phyloP scores from a whole-genome alignment of 805 yeast genomes.

The Hanseniaspora valbyensis region DNA sequence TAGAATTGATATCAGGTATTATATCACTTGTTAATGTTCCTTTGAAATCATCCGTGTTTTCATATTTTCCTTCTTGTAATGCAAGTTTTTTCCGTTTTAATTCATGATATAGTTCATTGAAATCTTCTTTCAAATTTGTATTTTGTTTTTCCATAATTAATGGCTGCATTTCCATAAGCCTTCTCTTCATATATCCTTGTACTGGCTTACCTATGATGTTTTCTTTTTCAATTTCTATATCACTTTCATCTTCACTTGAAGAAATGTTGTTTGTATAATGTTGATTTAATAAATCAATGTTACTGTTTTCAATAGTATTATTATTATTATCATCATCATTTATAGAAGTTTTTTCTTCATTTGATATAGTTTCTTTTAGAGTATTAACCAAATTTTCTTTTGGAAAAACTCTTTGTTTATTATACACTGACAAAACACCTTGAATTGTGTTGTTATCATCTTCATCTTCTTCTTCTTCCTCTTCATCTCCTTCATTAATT shows the following conservation, averaged over 20 bases:
- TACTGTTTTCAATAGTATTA: background rate
- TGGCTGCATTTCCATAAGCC: constrained; percentile 4
- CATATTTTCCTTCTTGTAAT: constrained; percentile 24
- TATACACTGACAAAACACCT: background rate
- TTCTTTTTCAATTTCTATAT: constrained; percentile 26
- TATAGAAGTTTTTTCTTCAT: too few relatives aligned
- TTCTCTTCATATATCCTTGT: constrained; percentile 15
- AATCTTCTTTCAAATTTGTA: background rate
- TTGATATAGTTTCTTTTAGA: constrained; percentile 27
- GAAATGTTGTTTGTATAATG: background rate
- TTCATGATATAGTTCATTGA: constrained; percentile 6
- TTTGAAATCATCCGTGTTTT: background rate
- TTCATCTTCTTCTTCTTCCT: constrained; percentile 20
- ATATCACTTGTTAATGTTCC: constrained; percentile 16
- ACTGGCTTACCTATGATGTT: constrained; percentile 7
- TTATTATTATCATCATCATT: background rate
- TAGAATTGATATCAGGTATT: constrained; percentile 15
- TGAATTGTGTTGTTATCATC: constrained; percentile 14
- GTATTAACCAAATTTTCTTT: constrained; percentile 31
- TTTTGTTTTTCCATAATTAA: background rate
- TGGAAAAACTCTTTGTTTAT: constrained; percentile 23
- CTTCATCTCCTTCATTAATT: constrained; percentile 13
- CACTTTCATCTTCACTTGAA: constrained; percentile 25
- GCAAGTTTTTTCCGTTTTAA: background rate
- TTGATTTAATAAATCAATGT: constrained; percentile 15